These are phyloP conservation scores for Dichomitus squalens DNA, from an alignment of 1,284 basidiomycete genomes.

Conservation along the genomic window DNA sequence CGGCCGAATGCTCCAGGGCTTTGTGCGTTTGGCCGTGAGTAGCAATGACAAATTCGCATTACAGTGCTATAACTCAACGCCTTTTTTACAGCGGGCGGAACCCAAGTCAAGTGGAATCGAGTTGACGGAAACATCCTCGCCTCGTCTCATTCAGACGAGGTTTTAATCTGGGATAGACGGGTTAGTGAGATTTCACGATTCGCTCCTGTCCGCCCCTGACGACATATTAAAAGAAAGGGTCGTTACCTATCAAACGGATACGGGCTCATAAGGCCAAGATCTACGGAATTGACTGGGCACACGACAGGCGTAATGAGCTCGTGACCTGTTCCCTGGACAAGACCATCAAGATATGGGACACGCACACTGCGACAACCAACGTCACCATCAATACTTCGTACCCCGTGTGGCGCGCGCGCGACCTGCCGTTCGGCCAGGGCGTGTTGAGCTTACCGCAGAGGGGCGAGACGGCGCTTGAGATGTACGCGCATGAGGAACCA, in stretches of 20 bases:
- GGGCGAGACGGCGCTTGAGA: conserved; percentile 82
- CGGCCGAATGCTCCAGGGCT: conserved; percentile 47
- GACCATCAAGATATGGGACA: conserved; percentile 87
- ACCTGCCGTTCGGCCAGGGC: conserved; percentile 92
- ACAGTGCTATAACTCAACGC: neutral
- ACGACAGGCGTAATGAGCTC: conserved; percentile 71
- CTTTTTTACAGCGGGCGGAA: conserved; percentile 66
- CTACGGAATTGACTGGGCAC: conserved; percentile 95
- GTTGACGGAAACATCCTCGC: conserved; percentile 85
- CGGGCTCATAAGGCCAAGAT: conserved; percentile 87
- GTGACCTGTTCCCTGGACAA: conserved; percentile 93
- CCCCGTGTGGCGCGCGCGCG: conserved; percentile 93
- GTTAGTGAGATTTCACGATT: conserved; percentile 42
- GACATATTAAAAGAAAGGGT: conserved; percentile 72
- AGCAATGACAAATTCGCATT: neutral
- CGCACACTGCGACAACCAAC: conserved; percentile 45
- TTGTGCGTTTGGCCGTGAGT: conserved; percentile 73
- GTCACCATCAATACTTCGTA: conserved; percentile 76
- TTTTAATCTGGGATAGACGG: conserved; percentile 87
- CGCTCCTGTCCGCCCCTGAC: neutral
- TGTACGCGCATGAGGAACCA: conserved; percentile 67
- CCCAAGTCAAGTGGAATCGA: conserved; percentile 96
- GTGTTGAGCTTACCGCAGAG: conserved; percentile 90
- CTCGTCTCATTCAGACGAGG: conserved; percentile 83
- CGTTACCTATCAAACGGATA: conserved; percentile 77